Base-by-base conservation (phyloP, 2,329 filamentous ascomycete species). In the Penicillium capsulatum region DNA sequence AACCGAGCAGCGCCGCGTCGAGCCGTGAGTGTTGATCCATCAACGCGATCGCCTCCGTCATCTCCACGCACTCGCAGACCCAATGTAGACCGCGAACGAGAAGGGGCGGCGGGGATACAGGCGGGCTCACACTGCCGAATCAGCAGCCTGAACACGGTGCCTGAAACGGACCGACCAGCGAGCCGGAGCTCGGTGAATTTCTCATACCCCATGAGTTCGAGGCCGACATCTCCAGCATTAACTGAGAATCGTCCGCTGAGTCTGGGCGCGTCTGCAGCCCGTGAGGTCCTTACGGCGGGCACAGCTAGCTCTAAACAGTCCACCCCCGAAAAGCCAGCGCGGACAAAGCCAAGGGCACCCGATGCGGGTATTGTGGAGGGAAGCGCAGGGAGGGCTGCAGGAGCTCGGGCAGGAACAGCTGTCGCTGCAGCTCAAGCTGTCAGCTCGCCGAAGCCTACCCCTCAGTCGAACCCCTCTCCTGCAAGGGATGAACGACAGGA, bases 11-110 rank as follows among this genome's bases (percentile, higher is more conserved):
- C 57, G 8, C 46, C 59, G 47, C 64, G 65, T 34, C 67, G 73
- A 10, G 63, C 75, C 7, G 64, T 69, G 15, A 81, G 77, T 50
- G 53, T 76, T 29, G 76, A 77, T 28, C 70, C 74, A 5, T 59
- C 66, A 2, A 59, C 62, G 44, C 73, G 74, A 41, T 66, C 70
- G 4, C 63, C 57, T 11, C 73, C 72, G 17, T 67, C 73, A 3
- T 64, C 63, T 7, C 64, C 53, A 15, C 58, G 62, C 17, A 60
- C 61, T 27, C 56, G 66, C 44, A 65, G 66, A 17, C 51, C 60
- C 34, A 70, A 67, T 51, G 45, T 70, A 19, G 69, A 74, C 45
- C 49, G 50, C 31, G 51, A 44, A 10, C 38, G 38, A 17, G 40
- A 45, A n/a, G 51, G 40, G 36, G 45, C 35, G 7, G 44, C 45